phyloP scores from a whole-genome alignment of 2,329 filamentous ascomycete genomes.

The Delphinella strobiligena region DNA sequence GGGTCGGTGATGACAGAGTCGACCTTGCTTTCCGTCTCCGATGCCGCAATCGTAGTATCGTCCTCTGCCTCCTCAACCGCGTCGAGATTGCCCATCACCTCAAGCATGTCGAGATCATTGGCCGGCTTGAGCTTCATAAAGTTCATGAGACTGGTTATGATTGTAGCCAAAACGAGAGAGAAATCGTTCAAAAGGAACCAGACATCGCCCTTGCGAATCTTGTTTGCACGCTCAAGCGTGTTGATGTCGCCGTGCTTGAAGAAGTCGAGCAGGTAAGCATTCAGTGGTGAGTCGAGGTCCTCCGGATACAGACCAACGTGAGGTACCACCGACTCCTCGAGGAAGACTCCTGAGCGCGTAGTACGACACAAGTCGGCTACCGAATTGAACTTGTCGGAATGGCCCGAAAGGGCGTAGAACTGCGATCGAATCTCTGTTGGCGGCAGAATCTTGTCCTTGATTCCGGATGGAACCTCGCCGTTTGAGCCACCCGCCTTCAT shows the following conservation, averaged over 20 bases:
- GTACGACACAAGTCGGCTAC: slow-evolving; percentile 57
- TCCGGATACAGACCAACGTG: slow-evolving; percentile 51
- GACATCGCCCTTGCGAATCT: slow-evolving; percentile 52
- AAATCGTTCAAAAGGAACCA: slow-evolving; percentile 63
- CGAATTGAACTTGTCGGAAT: slow-evolving; percentile 49
- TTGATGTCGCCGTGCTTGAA: slow-evolving; percentile 58
- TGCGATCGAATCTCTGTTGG: slow-evolving; percentile 46
- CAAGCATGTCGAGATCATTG: slow-evolving; percentile 37
- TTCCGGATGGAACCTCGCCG: background rate
- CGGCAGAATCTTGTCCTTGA: slow-evolving; percentile 17
- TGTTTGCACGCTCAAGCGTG: slow-evolving; percentile 51
- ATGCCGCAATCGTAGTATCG: slow-evolving; percentile 24
- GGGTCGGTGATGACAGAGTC: slow-evolving; percentile 17
- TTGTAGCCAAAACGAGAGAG: slow-evolving; percentile 54
- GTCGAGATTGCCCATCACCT: slow-evolving; percentile 40
- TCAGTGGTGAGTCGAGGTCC: slow-evolving; percentile 42
- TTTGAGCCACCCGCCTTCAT: slow-evolving; percentile 31
- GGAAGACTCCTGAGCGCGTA: slow-evolving; percentile 55
- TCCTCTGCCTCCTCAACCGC: slow-evolving; percentile 35
- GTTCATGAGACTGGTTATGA: slow-evolving; percentile 51
- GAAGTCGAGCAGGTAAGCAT: slow-evolving; percentile 64
- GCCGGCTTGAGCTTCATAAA: slow-evolving; percentile 40
- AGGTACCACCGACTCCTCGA: slow-evolving; percentile 63
- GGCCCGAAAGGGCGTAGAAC: slow-evolving; percentile 61
- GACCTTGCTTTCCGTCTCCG: slow-evolving; percentile 13